Base-by-base conservation (phyloP, 2,329 filamentous ascomycete species). In the Neonectria coccinea region DNA sequence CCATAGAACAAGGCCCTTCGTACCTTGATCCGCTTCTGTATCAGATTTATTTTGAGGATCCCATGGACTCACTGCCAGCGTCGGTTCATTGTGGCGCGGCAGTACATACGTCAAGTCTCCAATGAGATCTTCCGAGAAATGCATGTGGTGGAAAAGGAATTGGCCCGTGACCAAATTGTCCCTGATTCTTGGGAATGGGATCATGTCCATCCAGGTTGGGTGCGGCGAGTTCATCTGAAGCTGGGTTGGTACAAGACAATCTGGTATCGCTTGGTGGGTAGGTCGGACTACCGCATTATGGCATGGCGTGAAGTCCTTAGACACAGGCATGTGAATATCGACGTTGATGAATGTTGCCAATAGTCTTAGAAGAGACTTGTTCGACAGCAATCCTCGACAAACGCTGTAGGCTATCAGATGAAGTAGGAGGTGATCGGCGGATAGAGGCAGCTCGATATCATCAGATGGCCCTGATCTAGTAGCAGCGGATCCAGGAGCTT, bases 171-270 rank as follows among this genome's bases (percentile, higher is more conserved):
- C 65, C 1, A 70, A 44, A n/a, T 66, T 70, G 14, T 70, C 57
- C n/a, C 68, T 41, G 0, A 70, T 36, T 6, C 63, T 41, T 9
- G 66, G 64, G 2, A 67, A 70, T 0, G 66, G 69, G 3, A 70
- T 10, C 3, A 57, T 29, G 14, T 67, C 64, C 7, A 70, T 67
- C 66, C 66, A 70, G 9, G 18, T 42, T 2, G 64, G 56, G 20
- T 70, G 69, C 3, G 66, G 61, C 1, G 29, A 59, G 29, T 54
- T 67, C 68, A 70, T 70, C 25, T 70, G 68, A 22, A 67, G 57
- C n/a, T 63, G 48, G 11, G 68, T 70, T 45, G 68, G 68, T 9
- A 48, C 14, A 1, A 70, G 68, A 7, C 27, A 31, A 3, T 42
- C 5, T 11, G 64, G 68, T 7, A 70, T 22, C 11, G 33, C 16